Conservation (phyloP, 768 basidiomycete species). For the Phaeotremella skinneri region DNA sequence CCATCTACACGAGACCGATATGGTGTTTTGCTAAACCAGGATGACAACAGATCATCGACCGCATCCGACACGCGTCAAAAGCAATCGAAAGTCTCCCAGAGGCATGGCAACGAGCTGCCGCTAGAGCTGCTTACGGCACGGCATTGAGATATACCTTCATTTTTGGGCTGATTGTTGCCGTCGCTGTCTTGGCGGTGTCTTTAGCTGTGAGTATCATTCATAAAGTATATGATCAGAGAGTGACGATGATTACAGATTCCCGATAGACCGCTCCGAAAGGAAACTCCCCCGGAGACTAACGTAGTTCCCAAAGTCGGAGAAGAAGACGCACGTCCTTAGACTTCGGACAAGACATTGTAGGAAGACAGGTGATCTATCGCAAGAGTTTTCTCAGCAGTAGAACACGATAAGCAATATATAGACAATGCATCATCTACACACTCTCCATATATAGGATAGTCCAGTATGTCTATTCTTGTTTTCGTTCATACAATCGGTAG, state of each 20-base stretch:
- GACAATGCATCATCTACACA: too few relatives aligned
- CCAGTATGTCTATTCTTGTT: not conserved
- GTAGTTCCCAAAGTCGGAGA: too few relatives aligned
- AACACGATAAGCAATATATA: too few relatives aligned
- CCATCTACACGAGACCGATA: not conserved
- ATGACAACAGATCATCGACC: conserved; percentile 14
- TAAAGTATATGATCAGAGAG: too few relatives aligned
- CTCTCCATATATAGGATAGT: not conserved
- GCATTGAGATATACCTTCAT: conserved; percentile 20
- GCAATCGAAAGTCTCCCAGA: conserved; percentile 18
- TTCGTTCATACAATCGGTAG: conserved; percentile 5
- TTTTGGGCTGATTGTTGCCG: conserved; percentile 13
- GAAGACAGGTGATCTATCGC: too few relatives aligned
- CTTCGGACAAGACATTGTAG: too few relatives aligned
- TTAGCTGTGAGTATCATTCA: conserved; percentile 19
- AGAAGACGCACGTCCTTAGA: too few relatives aligned
- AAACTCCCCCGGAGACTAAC: too few relatives aligned
- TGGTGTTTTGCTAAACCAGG: not conserved
- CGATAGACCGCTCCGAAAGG: too few relatives aligned
- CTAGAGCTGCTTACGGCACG: conserved; percentile 12
- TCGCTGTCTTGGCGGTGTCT: conserved; percentile 8
- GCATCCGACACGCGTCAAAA: conserved; percentile 15
- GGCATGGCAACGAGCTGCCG: conserved; percentile 10
- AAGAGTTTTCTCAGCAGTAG: too few relatives aligned
- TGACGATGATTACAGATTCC: too few relatives aligned